phyloP scores from a whole-genome alignment of 371 early-diverging fungal species.

The Mortierella sp. region DNA sequence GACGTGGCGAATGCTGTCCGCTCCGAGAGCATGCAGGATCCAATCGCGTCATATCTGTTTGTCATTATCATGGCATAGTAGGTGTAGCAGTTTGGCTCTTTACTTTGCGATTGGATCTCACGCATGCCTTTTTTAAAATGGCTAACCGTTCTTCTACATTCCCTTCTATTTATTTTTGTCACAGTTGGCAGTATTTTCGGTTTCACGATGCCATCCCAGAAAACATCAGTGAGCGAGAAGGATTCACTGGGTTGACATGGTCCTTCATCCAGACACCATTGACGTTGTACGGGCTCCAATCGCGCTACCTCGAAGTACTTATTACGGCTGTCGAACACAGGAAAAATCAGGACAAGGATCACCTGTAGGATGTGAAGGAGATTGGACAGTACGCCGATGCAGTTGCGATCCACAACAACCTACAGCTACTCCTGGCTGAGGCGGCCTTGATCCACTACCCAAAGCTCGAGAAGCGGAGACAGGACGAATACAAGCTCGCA shows the following conservation, averaged over 20 bases:
- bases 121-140: neutral
- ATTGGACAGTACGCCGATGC: conserved; percentile 25
- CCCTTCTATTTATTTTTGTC: neutral
- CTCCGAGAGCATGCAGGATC: conserved; percentile 29
- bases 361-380: conserved; percentile 6
- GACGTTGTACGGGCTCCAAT: conserved; percentile 14
- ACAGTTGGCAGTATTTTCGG: conserved; percentile 14
- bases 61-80: conserved; percentile 28
- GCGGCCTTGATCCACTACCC: conserved; percentile 10
- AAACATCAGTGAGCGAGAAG: conserved; percentile 29
- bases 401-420: conserved; percentile 18
- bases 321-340: conserved; percentile 13
- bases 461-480: conserved; percentile 15
- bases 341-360: conserved; percentile 24
- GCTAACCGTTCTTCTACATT: neutral
- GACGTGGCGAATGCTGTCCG: conserved; percentile 27
- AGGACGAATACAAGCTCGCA: conserved; percentile 22
- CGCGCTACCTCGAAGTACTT: conserved; percentile 18
- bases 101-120: neutral
- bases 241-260: conserved; percentile 26
- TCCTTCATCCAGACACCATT: conserved; percentile 20
- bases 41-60: conserved; percentile 24
- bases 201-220: conserved; percentile 14
- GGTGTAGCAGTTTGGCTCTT: neutral
- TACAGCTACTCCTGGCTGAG: conserved; percentile 19